Percentiles rank a stretch among this genome's conserved stretches.
Evolutionary conservation across 2,329 filamentous ascomycete species (phyloP).

Genomic region (Diatrype stigma): DNA sequence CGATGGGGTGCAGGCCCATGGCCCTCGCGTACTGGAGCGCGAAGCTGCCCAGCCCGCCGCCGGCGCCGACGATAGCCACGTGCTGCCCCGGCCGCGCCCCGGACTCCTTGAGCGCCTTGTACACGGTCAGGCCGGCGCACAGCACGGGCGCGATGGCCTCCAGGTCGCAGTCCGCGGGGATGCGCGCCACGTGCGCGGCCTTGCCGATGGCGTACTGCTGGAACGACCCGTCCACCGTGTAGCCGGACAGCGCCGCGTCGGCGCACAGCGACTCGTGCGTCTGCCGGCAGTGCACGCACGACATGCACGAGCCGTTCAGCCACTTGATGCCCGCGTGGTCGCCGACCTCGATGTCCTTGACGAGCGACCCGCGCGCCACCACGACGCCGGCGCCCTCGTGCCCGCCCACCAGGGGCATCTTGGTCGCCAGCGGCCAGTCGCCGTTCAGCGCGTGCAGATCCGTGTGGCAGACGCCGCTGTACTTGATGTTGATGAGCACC

Average conservation of each 20-base stretch:
- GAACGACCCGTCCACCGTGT: conserved; percentile 90
- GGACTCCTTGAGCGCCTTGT: conserved; percentile 88
- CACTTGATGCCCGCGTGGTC: conserved; percentile 89
- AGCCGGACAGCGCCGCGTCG: conserved; percentile 73
- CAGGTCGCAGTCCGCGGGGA: conserved; percentile 72
- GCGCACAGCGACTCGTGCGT: conserved; percentile 80
- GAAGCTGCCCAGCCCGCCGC: conserved; percentile 71
- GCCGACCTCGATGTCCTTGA: conserved; percentile 73
- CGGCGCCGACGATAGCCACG: conserved; percentile 81
- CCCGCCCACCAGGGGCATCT: conserved; percentile 81
- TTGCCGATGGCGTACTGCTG: conserved; percentile 90
- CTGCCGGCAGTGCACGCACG: conserved; percentile 78
- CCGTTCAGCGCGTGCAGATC: conserved; percentile 77
- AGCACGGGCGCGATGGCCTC: conserved; percentile 76
- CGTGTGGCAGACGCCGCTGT: conserved; percentile 86
- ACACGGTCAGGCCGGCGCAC: conserved; percentile 83
- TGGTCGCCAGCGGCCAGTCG: conserved; percentile 82
- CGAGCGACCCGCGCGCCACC: conserved; percentile 73
- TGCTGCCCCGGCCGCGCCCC: conserved; percentile 68
- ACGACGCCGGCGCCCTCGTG: conserved; percentile 78
- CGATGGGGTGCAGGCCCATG: conserved; percentile 78
- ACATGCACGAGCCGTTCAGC: conserved; percentile 83
- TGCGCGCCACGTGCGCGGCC: conserved; percentile 76
- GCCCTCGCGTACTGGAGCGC: conserved; percentile 86
- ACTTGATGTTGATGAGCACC: conserved; percentile 88